Conservation (phyloP, 2,329 filamentous ascomycete species). For the Cercospora sp. region DNA sequence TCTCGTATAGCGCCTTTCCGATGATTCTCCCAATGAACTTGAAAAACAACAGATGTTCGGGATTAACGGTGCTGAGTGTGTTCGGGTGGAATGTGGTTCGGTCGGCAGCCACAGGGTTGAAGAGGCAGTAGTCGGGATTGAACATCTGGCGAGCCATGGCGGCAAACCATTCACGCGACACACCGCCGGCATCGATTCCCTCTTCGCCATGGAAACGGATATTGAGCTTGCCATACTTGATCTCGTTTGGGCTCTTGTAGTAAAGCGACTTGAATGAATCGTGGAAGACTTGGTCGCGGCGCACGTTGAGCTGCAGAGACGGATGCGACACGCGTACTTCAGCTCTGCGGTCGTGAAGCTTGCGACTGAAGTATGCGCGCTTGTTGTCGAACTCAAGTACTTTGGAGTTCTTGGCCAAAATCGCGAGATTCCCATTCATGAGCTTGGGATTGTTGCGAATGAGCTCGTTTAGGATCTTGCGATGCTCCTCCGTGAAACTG, state of each 20-base stretch:
- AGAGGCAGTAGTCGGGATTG: slow-evolving; percentile 94
- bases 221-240: slow-evolving; percentile 98
- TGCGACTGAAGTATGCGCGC: slow-evolving; percentile 96
- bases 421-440: slow-evolving; percentile 96
- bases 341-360: slow-evolving; percentile 74
- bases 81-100: slow-evolving; percentile 99
- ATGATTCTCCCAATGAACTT: slow-evolving; percentile 99
- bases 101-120: slow-evolving; percentile 94
- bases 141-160: slow-evolving; percentile 98
- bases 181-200: slow-evolving; percentile 94
- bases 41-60: slow-evolving; percentile 96
- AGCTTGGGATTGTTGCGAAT: slow-evolving; percentile 95
- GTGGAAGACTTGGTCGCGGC: slow-evolving; percentile 93
- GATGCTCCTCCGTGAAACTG: slow-evolving; percentile 94
- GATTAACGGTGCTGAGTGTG: slow-evolving; percentile 87
- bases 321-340: slow-evolving; percentile 71
- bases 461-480: slow-evolving; percentile 95
- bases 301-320: slow-evolving; percentile 82
- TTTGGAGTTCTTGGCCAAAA: slow-evolving; percentile 97
- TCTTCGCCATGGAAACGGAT: slow-evolving; percentile 97
- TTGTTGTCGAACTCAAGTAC: slow-evolving; percentile 99
- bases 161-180: slow-evolving; percentile 98
- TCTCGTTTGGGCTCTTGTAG: slow-evolving; percentile 93
- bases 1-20: slow-evolving; percentile 95
- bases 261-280: slow-evolving; percentile 98